Evolutionary conservation across 208 protist genomes (phyloP).

Genomic region (Wallacemonas sp.): DNA sequence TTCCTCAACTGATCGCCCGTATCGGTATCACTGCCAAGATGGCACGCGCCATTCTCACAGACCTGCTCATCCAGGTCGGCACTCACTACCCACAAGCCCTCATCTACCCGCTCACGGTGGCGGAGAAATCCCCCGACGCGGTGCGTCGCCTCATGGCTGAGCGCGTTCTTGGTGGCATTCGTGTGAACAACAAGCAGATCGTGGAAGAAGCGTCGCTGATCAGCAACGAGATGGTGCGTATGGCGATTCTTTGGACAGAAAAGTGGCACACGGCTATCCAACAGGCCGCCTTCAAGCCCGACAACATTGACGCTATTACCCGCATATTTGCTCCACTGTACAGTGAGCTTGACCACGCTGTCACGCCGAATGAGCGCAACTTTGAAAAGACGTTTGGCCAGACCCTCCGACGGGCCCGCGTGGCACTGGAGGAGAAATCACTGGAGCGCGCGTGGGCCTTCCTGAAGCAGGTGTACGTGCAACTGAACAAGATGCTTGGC

Average conservation of each 20-base stretch:
- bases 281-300: conserved; percentile 95
- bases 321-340: conserved; percentile 95
- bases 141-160: conserved; percentile 77
- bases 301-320: conserved; percentile 91
- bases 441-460: conserved; percentile 72
- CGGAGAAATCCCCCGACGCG: conserved; percentile 85
- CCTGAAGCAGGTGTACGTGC: conserved; percentile 83
- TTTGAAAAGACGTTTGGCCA: conserved; percentile 90
- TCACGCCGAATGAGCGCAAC: conserved; percentile 93
- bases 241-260: conserved; percentile 98
- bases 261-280: conserved; percentile 96
- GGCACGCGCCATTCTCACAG: conserved; percentile 92
- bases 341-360: conserved; percentile 86
- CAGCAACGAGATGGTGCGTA: conserved; percentile 97
- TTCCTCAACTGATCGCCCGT: conserved; percentile 98
- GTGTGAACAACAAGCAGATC: conserved; percentile 67
- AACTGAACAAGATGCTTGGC: conserved; percentile 68
- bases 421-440: conserved; percentile 49
- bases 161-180: conserved; percentile 78
- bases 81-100: conserved; percentile 98
- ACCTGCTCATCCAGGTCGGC: conserved; percentile 95
- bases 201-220: conserved; percentile 97
- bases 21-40: conserved; percentile 92
- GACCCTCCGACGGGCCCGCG: conserved; percentile 54
- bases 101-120: conserved; percentile 99